A percentile compares a stretch with the other conserved stretches of the same genome.
Conservation (phyloP, 2,329 filamentous ascomycete species). For the Dryadomyces quercus-mongolicae region DNA sequence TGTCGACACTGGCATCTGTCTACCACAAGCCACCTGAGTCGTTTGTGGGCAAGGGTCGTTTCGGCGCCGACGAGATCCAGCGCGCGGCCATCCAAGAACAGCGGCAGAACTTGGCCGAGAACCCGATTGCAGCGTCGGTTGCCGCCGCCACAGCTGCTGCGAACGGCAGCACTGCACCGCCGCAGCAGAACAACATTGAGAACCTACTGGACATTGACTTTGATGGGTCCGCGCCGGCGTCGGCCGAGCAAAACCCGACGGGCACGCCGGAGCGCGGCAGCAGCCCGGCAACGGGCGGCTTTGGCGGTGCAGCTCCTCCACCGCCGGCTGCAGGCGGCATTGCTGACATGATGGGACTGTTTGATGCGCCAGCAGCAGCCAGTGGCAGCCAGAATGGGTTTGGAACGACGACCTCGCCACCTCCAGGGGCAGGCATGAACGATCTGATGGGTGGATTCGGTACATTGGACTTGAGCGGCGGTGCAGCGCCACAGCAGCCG, state of each 20-base stretch:
- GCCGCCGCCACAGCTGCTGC: slow-evolving; percentile 46
- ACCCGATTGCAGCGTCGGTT: slow-evolving; percentile 81
- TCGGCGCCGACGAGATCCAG: slow-evolving; percentile 88
- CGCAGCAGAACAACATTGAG: slow-evolving; percentile 72
- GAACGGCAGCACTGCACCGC: slow-evolving; percentile 22
- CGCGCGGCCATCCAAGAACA: slow-evolving; percentile 94
- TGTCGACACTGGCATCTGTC: slow-evolving; percentile 90
- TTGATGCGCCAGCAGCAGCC: slow-evolving; percentile 51
- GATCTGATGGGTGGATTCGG: slow-evolving; percentile 88
- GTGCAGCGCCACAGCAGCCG: slow-evolving; percentile 40
- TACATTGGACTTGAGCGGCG: slow-evolving; percentile 60
- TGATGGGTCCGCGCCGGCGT: slow-evolving; percentile 86
- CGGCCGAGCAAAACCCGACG: slow-evolving; percentile 45
- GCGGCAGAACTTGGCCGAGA: slow-evolving; percentile 80
- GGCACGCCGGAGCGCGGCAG: slow-evolving; percentile 55
- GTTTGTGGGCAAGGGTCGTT: slow-evolving; percentile 93
- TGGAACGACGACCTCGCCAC: slow-evolving; percentile 12
- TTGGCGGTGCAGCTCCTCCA: slow-evolving; percentile 22
- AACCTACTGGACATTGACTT: slow-evolving; percentile 66
- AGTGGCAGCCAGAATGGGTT: slow-evolving; percentile 16
- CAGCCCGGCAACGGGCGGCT: slow-evolving; percentile 38
- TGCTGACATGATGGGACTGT: slow-evolving; percentile 57
- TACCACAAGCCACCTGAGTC: slow-evolving; percentile 98
- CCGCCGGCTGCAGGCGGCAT: slow-evolving; percentile 28
- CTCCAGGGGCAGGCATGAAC: slow-evolving; percentile 46